Percentiles rank a stretch among this genome's conserved stretches.
These are phyloP conservation scores for Solanum lignicaule DNA, from an alignment of 257 asterid genomes.

Conservation along the genomic window DNA sequence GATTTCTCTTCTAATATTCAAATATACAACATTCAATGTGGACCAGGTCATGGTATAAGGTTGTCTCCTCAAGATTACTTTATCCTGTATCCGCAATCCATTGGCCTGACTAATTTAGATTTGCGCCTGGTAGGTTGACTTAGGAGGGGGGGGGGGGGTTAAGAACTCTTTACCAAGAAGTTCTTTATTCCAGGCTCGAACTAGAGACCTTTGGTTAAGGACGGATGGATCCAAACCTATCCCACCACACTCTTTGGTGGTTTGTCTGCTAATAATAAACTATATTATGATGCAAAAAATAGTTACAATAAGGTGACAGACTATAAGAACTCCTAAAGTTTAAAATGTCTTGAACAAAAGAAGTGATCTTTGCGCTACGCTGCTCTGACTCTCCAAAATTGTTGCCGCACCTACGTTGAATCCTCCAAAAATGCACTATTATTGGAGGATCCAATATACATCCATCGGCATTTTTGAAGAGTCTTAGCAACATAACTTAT, in stretches of 20 bases:
- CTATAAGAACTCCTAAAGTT: neutral
- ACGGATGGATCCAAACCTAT: neutral
- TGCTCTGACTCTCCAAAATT: neutral
- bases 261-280: neutral
- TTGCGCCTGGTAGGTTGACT: neutral
- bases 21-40: conserved; percentile 39
- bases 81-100: neutral
- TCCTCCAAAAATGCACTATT: neutral
- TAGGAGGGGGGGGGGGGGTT: too few relatives aligned
- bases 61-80: neutral
- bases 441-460: too few relatives aligned
- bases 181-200: neutral
- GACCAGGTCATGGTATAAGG: conserved; percentile 93
- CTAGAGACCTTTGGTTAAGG: neutral
- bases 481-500: neutral
- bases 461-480: neutral
- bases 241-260: neutral
- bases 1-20: conserved; percentile 37
- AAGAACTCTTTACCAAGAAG: neutral
- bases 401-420: neutral
- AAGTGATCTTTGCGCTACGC: neutral
- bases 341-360: neutral
- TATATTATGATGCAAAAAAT: neutral
- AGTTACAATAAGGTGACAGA: neutral
- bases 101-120: neutral